These are phyloP conservation scores for Alternaria gaisen DNA, from an alignment of 2,329 filamentous ascomycete genomes.

Conservation along the genomic window DNA sequence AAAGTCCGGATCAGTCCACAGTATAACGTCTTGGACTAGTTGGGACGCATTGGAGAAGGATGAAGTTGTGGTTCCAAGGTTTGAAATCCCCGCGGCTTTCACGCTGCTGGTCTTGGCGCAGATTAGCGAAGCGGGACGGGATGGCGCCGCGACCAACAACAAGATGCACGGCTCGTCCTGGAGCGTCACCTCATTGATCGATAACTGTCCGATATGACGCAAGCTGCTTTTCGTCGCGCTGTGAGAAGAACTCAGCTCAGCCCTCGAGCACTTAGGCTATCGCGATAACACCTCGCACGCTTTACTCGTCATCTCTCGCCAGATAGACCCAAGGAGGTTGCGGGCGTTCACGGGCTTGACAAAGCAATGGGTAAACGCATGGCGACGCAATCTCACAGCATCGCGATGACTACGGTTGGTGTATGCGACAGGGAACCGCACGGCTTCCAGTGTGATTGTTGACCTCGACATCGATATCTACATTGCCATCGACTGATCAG, in stretches of 20 bases:
- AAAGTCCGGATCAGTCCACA: slow-evolving; percentile 17
- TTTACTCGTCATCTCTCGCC: not conserved
- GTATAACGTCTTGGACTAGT: slow-evolving; percentile 11
- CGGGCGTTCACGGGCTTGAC: not conserved
- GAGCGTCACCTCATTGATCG: not conserved
- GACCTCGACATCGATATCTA: not conserved
- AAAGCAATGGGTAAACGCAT: not conserved
- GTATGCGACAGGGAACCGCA: not conserved
- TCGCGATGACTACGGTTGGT: not conserved
- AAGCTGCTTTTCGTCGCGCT: not conserved
- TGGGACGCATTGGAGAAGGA: not conserved
- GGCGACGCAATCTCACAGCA: not conserved
- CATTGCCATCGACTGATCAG: slow-evolving; percentile 2
- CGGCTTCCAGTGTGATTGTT: not conserved
- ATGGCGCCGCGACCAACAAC: slow-evolving; percentile 4
- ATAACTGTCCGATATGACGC: slow-evolving; percentile 5
- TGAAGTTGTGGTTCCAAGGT: slow-evolving; percentile 8
- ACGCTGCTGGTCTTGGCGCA: slow-evolving; percentile 8
- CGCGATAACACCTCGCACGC: not conserved
- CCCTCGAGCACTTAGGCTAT: not conserved
- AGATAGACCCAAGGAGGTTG: not conserved
- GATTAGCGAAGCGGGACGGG: slow-evolving; percentile 12
- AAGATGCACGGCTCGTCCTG: not conserved
- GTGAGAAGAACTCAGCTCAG: not conserved
- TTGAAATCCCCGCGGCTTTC: slow-evolving; percentile 2